Percentiles rank a stretch among this genome's conserved stretches.
Conservation (phyloP, 2,329 filamentous ascomycete genomes). For the Nectriaceae sp. region DNA sequence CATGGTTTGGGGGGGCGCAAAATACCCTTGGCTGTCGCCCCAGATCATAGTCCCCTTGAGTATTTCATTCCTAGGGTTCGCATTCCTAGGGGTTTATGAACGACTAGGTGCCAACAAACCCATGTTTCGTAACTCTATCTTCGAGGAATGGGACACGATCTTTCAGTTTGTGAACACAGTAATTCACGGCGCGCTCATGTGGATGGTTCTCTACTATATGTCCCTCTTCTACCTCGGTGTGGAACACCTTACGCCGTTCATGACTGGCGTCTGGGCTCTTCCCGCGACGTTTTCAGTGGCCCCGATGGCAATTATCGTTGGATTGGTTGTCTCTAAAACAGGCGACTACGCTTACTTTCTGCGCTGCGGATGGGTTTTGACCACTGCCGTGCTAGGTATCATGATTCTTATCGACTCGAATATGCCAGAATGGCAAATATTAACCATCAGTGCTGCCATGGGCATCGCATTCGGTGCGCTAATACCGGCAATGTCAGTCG, state of each 20-base stretch:
- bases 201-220: constrained; percentile 32
- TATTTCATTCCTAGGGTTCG: constrained; percentile 52
- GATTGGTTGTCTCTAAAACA: constrained; percentile 53
- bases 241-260: constrained; percentile 20
- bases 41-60: constrained; percentile 58
- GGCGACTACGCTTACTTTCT: constrained; percentile 63
- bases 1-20: constrained; percentile 16
- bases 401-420: constrained; percentile 49
- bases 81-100: constrained; percentile 22
- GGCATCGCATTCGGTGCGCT: constrained; percentile 66
- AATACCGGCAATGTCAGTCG: constrained; percentile 63
- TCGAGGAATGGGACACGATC: constrained; percentile 19
- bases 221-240: constrained; percentile 28
- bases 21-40: constrained; percentile 22
- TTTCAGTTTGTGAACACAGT: constrained; percentile 21
- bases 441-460: constrained; percentile 61
- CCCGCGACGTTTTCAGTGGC: constrained; percentile 65
- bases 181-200: constrained; percentile 29
- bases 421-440: constrained; percentile 55
- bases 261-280: constrained; percentile 50
- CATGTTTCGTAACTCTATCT: constrained; percentile 26
- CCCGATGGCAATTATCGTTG: constrained; percentile 58
- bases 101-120: constrained; percentile 12
- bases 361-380: constrained; percentile 62
- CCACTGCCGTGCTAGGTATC: constrained; percentile 59